Evolutionary conservation across 2,329 filamentous ascomycete genomes (phyloP).

Genomic region (Venturia asperata): DNA sequence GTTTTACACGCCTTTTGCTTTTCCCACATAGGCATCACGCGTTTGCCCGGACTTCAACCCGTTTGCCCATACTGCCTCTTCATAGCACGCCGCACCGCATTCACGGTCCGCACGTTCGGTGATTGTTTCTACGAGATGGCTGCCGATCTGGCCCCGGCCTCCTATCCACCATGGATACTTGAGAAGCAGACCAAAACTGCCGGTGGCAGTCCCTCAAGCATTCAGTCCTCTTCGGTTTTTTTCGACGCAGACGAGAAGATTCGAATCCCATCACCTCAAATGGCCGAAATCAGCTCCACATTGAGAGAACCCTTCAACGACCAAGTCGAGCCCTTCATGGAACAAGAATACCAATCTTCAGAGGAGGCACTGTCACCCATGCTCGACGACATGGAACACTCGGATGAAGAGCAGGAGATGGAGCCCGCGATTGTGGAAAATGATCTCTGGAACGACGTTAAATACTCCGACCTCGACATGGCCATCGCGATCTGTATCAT

Average conservation of each 20-base stretch:
- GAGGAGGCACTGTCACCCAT: constrained; percentile 8
- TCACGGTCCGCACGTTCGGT: neutral
- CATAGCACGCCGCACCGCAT: neutral
- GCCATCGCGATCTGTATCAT: constrained; percentile 8
- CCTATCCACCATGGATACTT: neutral
- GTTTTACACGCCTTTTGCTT: neutral
- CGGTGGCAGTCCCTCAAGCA: neutral
- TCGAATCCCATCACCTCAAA: neutral
- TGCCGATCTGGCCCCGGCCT: constrained; percentile 9
- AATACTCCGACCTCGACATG: neutral
- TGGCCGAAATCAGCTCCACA: neutral
- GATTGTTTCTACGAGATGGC: neutral
- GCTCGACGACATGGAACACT: constrained; percentile 1
- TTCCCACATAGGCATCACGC: neutral
- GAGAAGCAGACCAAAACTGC: constrained; percentile 3
- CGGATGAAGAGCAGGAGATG: constrained; percentile 10
- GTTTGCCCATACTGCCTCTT: neutral
- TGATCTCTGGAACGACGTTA: constrained; percentile 10
- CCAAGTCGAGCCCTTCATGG: neutral
- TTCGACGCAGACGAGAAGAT: constrained; percentile 11
- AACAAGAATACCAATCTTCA: constrained; percentile 12
- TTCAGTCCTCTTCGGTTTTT: neutral
- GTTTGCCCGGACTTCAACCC: constrained; percentile 1
- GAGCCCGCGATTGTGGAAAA: neutral
- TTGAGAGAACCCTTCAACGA: neutral